Conservation (phyloP, 768 basidiomycete genomes). For the Termitomyces sp. region DNA sequence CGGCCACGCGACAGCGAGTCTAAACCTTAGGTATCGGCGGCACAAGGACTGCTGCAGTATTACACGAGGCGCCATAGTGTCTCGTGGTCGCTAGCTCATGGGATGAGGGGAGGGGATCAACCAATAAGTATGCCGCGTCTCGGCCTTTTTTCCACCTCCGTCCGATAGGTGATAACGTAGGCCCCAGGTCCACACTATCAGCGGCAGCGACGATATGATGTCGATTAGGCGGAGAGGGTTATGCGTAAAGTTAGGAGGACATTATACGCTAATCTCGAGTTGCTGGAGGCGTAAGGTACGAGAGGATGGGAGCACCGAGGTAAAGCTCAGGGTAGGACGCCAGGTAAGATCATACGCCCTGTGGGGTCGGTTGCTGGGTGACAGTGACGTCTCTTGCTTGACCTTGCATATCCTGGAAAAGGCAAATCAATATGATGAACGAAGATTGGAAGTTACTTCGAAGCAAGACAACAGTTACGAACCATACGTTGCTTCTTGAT, state of each 20-base stretch:
- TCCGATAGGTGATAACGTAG: background rate
- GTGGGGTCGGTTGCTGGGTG: conserved; percentile 73
- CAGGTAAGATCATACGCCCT: conserved; percentile 46
- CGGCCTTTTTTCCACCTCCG: background rate
- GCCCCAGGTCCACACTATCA: background rate
- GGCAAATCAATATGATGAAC: background rate
- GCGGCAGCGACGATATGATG: background rate
- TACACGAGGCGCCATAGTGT: background rate
- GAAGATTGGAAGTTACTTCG: background rate
- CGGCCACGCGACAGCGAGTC: background rate
- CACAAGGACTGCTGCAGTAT: background rate
- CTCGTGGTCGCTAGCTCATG: background rate
- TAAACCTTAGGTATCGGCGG: background rate
- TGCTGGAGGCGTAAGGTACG: background rate
- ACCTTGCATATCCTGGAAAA: conserved; percentile 59
- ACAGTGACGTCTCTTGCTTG: conserved; percentile 59
- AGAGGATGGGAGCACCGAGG: background rate
- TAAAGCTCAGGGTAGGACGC: background rate
- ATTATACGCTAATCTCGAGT: background rate
- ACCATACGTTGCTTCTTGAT: conserved; percentile 79
- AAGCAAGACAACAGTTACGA: conserved; percentile 26
- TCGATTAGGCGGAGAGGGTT: conserved; percentile 7
- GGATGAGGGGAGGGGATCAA: background rate
- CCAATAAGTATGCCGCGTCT: background rate
- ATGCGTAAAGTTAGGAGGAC: background rate